Conservation (phyloP, 257 asterid genomes). For the Solanum pennellii region DNA sequence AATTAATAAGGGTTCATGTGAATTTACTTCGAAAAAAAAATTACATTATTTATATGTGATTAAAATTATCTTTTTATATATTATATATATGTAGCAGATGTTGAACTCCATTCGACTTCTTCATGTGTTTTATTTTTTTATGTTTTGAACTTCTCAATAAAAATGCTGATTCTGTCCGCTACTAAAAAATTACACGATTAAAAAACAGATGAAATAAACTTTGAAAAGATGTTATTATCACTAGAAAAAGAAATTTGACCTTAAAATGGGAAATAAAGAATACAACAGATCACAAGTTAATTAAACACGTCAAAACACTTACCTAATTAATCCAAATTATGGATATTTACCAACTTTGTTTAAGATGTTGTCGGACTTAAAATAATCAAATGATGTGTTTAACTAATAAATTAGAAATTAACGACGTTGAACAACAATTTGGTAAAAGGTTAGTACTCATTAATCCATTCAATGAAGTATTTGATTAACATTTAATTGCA, state of each 20-base stretch:
- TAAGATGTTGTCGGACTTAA: neutral
- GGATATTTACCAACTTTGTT: neutral
- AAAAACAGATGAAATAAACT: neutral
- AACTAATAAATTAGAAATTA: neutral
- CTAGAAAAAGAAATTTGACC: neutral
- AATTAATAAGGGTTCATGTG: neutral
- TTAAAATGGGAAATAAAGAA: neutral
- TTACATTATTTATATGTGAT: neutral
- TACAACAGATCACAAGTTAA: neutral
- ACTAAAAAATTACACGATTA: neutral
- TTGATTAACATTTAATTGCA: neutral
- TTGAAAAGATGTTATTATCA: neutral
- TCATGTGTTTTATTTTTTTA: neutral
- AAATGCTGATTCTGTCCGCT: fast-evolving
- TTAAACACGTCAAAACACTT: neutral
- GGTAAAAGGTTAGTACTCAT: neutral
- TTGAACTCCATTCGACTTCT: neutral
- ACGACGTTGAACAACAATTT: neutral
- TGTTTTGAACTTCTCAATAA: neutral
- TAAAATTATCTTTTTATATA: too few relatives aligned
- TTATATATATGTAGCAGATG: neutral
- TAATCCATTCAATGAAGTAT: neutral
- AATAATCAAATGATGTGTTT: neutral
- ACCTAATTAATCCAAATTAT: neutral
- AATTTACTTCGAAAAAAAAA: neutral